Evolutionary conservation across 148 eudicot species (phyloP).

Genomic region (Rhododendron griersonianum): DNA sequence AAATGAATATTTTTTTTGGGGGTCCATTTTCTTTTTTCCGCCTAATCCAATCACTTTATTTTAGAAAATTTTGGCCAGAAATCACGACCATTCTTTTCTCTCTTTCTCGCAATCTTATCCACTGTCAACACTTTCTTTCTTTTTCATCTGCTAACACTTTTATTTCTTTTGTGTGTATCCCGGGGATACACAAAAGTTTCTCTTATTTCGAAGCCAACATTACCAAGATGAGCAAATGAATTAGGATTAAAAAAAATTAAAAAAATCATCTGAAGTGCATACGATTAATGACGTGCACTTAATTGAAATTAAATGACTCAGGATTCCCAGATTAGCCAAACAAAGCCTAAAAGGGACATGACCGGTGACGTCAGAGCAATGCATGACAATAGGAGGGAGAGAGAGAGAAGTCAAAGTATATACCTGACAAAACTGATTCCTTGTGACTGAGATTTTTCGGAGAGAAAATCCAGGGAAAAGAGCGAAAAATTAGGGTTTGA

Average conservation of each 20-base stretch:
- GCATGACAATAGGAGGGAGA: not conserved
- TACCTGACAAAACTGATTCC: not conserved
- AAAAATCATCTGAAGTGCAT: not conserved
- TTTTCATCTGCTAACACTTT: too few species aligned
- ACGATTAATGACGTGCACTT: not conserved
- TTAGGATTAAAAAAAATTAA: too few species aligned
- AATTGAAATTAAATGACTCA: not conserved
- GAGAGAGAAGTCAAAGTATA: not conserved
- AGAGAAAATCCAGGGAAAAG: not conserved
- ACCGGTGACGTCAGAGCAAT: not conserved
- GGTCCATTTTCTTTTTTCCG: not conserved
- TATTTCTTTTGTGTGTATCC: too few species aligned
- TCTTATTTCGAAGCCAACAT: not conserved
- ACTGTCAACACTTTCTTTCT: too few species aligned
- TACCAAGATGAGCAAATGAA: not conserved
- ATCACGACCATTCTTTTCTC: not conserved
- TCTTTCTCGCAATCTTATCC: too few species aligned
- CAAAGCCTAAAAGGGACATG: not conserved
- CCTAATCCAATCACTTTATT: not conserved
- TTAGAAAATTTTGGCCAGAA: not conserved
- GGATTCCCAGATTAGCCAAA: not conserved
- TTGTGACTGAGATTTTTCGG: not conserved
- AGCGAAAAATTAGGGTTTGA: not conserved
- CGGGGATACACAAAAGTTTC: too few species aligned
- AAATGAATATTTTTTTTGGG: not conserved